Evolutionary conservation across 1,139 yeast species (phyloP).

Genomic region (Yamadazyma buinensis): DNA sequence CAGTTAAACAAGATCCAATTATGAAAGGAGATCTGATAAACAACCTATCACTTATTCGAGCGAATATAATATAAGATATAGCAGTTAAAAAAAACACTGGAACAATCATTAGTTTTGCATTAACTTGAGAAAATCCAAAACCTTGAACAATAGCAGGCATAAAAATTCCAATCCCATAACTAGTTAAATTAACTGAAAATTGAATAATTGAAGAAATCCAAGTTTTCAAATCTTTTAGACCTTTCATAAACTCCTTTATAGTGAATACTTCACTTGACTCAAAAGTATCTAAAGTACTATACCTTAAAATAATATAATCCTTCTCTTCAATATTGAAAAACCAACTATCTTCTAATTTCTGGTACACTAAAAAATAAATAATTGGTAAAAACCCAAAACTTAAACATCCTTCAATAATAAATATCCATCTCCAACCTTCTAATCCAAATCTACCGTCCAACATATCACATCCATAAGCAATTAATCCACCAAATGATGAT

Average conservation of each 20-base stretch:
- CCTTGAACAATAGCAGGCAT: conserved; percentile 3
- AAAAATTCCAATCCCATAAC: conserved; percentile 3
- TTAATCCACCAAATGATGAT: conserved; percentile 32
- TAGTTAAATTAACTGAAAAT: conserved; percentile 3
- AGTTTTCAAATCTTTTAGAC: conserved; percentile 1
- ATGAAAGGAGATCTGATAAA: conserved; percentile 3
- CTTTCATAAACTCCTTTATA: neutral
- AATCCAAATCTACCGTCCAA: conserved; percentile 18
- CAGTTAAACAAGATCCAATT: neutral
- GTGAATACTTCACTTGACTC: neutral
- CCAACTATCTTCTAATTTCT: conserved; percentile 23
- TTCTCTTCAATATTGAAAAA: conserved; percentile 24
- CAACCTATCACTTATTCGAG: conserved; percentile 1
- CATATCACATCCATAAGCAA: conserved; percentile 35
- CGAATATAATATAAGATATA: conserved; percentile 1
- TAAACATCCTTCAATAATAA: conserved; percentile 28
- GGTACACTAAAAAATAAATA: conserved; percentile 22
- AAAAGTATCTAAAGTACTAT: conserved; percentile 1
- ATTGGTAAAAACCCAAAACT: conserved; percentile 26
- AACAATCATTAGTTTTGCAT: conserved; percentile 3
- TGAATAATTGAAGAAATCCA: conserved; percentile 3
- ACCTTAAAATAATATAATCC: conserved; percentile 12
- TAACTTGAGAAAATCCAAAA: conserved; percentile 1
- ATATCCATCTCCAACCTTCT: conserved; percentile 32
- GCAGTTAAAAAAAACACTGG: conserved; percentile 4